These are phyloP conservation scores for Lepiota brunneoincarnata DNA, from an alignment of 768 basidiomycete species.

Conservation along the genomic window DNA sequence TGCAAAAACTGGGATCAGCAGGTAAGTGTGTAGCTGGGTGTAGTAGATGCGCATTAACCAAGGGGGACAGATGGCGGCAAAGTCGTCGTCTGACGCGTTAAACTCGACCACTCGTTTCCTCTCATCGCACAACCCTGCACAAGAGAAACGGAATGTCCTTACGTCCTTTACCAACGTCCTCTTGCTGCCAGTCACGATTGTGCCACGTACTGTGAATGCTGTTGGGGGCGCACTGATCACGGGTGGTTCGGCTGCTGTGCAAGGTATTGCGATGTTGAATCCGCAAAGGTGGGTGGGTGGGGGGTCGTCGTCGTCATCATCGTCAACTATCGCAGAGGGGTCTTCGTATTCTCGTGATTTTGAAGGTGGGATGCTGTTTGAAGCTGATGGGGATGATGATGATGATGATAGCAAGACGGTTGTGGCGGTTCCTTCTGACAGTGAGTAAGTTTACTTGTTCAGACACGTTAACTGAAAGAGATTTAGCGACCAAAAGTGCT, in stretches of 20 bases:
- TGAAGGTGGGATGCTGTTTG: slow-evolving; percentile 44
- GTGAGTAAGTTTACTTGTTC: slow-evolving; percentile 7
- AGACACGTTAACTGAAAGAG: background rate
- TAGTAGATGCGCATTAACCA: slow-evolving; percentile 1
- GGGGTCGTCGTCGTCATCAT: background rate
- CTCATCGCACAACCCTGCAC: slow-evolving; percentile 82
- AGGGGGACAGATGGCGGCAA: slow-evolving; percentile 4
- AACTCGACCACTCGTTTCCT: slow-evolving; percentile 56
- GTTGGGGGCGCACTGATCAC: slow-evolving; percentile 69
- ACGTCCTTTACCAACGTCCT: slow-evolving; percentile 90
- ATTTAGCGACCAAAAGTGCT: background rate
- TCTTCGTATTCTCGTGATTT: slow-evolving; percentile 33
- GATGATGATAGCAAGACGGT: background rate
- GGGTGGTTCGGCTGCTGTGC: slow-evolving; percentile 74
- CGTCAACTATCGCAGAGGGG: slow-evolving; percentile 15
- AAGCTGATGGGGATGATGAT: slow-evolving; percentile 37
- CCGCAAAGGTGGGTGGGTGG: slow-evolving; percentile 79
- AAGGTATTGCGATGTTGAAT: slow-evolving; percentile 87
- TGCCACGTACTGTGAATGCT: slow-evolving; percentile 75
- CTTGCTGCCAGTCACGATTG: slow-evolving; percentile 92
- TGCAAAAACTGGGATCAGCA: slow-evolving; percentile 81
- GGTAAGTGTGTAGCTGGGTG: slow-evolving; percentile 33
- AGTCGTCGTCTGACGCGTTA: slow-evolving; percentile 11
- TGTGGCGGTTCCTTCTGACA: slow-evolving; percentile 7
- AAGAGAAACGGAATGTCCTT: slow-evolving; percentile 89